Evolutionary conservation across 148 eudicot species (phyloP), one percentile per base, ranked within the genome.

Genomic region (Hydrangea macrophylla): DNA sequence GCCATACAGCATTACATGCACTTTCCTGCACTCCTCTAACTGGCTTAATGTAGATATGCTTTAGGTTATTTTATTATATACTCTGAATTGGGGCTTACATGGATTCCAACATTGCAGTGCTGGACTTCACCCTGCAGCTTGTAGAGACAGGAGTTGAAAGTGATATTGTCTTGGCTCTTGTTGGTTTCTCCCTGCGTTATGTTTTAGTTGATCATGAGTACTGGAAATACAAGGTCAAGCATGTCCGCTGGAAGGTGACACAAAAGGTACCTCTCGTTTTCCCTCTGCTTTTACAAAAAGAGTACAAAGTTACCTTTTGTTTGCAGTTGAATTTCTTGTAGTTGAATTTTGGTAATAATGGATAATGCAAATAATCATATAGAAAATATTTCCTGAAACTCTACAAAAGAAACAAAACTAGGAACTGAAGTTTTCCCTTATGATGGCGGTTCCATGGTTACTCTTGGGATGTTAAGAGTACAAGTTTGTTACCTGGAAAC

Each of bases 221-320:
- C 70, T 94, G 99, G 99, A 94, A 84, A 70, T 94, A 90, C 74
- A 94, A 88, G 76, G 85, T 70, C 83, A 94, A 88, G 79, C 92
- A 85, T 73, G 88, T 80, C 67, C 97, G 99, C 67, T 94, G 99
- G 99, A 84, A 82, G 72, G 91, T 94, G 75, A 94, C 91, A 22
- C 69, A 80, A 40, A 91, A 94, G 90, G 98, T 90, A 90, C 70
- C 65, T 72, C 18, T 44, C 22, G 48, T 31, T 13, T 12, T 57
- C 35, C 24, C 20, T 36, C 60, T 65, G 6, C 40, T 64, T 40
- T 18, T 44, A 9, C 22, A 6, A 26, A n/a, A 35, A 31, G 35
- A 57, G n/a, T 55, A 60, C 30, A n/a, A 51, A 27, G n/a, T n/a
- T n/a, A n/a, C n/a, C n/a, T n/a, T n/a, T n/a, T n/a, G n/a, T n/a